phyloP scores from a whole-genome alignment of 2,329 filamentous ascomycete species.

The Huntiella abstrusa region DNA sequence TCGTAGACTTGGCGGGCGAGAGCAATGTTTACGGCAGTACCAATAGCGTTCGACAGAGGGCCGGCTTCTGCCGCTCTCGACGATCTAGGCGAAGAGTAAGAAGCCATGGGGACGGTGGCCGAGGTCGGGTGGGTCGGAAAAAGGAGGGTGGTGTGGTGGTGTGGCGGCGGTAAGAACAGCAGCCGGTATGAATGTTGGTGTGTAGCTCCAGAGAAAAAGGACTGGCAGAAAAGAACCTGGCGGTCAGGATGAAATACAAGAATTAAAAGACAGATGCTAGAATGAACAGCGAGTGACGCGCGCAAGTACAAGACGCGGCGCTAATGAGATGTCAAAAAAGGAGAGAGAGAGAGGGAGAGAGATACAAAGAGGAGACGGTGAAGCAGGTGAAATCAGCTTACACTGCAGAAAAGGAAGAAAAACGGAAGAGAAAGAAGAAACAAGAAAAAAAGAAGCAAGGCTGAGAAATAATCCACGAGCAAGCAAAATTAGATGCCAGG shows the following conservation, averaged over 20 bases:
- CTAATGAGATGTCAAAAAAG: neutral
- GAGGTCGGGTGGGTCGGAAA: too few species aligned
- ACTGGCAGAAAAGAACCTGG: neutral
- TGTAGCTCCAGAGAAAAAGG: neutral
- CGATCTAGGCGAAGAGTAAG: too few species aligned
- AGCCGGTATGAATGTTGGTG: too few species aligned
- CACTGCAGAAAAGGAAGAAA: too few species aligned
- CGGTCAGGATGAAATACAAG: neutral
- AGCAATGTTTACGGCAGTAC: conserved; percentile 9
- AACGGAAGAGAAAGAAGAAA: too few species aligned
- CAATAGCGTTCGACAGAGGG: neutral
- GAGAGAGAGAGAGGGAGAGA: neutral
- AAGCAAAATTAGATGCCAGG: neutral
- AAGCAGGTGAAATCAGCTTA: too few species aligned
- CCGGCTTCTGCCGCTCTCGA: too few species aligned
- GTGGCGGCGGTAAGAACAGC: too few species aligned
- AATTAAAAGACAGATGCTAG: neutral
- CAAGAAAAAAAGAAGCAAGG: neutral
- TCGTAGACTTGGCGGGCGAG: conserved; percentile 11
- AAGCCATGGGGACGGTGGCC: too few species aligned
- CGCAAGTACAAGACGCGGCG: neutral
- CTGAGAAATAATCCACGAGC: neutral
- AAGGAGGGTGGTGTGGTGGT: too few species aligned
- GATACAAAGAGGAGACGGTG: neutral
- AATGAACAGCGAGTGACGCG: neutral